Evolutionary conservation across 2,329 filamentous ascomycete genomes (phyloP).

Genomic region (Myriosclerotinia duriaeana): DNA sequence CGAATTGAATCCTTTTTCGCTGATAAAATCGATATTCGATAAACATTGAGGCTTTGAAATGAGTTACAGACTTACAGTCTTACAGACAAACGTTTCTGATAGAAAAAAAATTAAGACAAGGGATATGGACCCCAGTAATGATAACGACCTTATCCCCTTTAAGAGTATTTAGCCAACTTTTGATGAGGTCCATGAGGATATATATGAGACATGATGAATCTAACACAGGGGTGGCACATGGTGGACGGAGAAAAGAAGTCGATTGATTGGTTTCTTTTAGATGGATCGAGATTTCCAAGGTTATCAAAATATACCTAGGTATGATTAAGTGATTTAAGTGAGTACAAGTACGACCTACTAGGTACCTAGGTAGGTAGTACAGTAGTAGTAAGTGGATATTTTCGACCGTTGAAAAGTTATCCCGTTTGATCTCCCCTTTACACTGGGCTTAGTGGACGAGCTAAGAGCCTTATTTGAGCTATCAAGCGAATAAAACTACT

Average conservation of each 20-base stretch:
- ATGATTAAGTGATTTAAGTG: too few relatives aligned
- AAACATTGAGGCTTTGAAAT: not conserved
- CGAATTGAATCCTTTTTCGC: not conserved
- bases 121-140: not conserved
- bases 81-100: not conserved
- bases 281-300: too few relatives aligned
- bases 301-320: not conserved
- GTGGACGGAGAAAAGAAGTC: not conserved
- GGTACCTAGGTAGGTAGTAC: too few relatives aligned
- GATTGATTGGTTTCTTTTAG: constrained; percentile 3
- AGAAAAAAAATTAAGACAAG: not conserved
- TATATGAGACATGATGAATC: not conserved
- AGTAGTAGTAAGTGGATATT: not conserved
- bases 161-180: not conserved
- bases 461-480: constrained; percentile 9
- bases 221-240: constrained; percentile 12
- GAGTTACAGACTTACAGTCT: not conserved
- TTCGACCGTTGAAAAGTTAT: not conserved
- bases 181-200: constrained; percentile 9
- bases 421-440: constrained; percentile 2
- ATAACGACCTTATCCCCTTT: not conserved
- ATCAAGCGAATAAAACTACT: too few relatives aligned
- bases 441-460: not conserved
- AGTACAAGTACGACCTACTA: not conserved
- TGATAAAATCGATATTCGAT: too few relatives aligned